A percentile compares a stretch with the other conserved stretches of the same genome.
phyloP scores from a whole-genome alignment of 345 rosid species.

The Populus nigra region DNA sequence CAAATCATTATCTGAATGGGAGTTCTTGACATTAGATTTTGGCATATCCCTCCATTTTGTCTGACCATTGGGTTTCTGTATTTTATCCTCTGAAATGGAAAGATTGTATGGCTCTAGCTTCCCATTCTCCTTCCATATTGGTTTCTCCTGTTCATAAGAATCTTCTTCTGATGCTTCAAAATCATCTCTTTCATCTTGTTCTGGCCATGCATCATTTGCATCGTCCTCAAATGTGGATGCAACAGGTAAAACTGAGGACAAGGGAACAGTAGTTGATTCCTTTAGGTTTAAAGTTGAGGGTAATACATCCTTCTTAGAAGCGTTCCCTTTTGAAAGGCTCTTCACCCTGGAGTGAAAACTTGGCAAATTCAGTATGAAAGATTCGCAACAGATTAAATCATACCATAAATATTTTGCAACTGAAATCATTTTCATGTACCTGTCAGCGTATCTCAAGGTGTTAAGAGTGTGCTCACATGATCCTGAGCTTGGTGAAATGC shows the following conservation, averaged over 20 bases:
- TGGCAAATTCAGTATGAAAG: not conserved
- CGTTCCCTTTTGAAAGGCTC: slow-evolving; percentile 92
- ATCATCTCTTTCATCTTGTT: slow-evolving; percentile 69
- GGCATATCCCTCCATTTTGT: slow-evolving; percentile 52
- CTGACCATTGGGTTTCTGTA: slow-evolving; percentile 49
- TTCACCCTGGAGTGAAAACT: slow-evolving; percentile 58
- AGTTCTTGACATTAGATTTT: slow-evolving; percentile 49
- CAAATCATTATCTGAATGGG: slow-evolving; percentile 69
- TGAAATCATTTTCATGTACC: slow-evolving; percentile 39
- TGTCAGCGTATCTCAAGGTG: slow-evolving; percentile 98
- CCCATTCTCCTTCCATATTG: slow-evolving; percentile 63
- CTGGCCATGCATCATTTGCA: slow-evolving; percentile 68
- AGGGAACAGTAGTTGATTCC: slow-evolving; percentile 67
- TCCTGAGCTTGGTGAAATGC: slow-evolving; percentile 97
- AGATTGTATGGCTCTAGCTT: slow-evolving; percentile 49
- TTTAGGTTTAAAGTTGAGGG: slow-evolving; percentile 69
- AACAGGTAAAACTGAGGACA: slow-evolving; percentile 58
- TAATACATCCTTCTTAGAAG: slow-evolving; percentile 72
- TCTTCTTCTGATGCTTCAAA: slow-evolving; percentile 75
- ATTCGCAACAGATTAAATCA: not conserved
- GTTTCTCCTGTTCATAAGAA: slow-evolving; percentile 63
- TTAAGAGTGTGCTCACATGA: slow-evolving; percentile 98
- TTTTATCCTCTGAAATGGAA: slow-evolving; percentile 49
- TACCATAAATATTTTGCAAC: not conserved
- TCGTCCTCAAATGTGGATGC: slow-evolving; percentile 67